Conservation (phyloP, 208 protist genomes). For the Acanthamoeba castellanii region DNA sequence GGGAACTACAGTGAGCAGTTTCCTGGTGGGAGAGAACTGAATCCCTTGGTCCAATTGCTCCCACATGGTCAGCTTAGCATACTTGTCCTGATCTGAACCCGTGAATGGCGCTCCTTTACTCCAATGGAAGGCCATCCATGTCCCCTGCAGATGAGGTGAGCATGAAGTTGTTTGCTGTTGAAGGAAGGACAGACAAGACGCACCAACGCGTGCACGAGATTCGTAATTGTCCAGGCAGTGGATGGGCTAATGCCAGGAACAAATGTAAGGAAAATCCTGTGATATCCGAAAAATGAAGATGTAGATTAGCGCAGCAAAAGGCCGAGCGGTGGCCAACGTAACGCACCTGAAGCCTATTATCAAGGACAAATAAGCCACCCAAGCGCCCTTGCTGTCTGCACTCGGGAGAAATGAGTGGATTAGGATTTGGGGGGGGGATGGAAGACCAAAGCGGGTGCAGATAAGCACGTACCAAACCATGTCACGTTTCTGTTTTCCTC, state of each 20-base stretch:
- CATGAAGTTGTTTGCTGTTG: not conserved
- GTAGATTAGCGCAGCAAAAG: not conserved
- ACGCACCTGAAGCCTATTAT: not conserved
- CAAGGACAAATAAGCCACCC: conserved; percentile 38
- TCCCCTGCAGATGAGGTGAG: conserved; percentile 14
- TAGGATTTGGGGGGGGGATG: not conserved
- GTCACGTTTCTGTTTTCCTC: conserved; percentile 66
- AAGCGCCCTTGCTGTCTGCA: conserved; percentile 47
- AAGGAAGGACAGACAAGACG: not conserved
- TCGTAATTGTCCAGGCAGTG: conserved; percentile 20
- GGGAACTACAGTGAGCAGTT: conserved; percentile 79
- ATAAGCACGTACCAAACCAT: conserved; percentile 32
- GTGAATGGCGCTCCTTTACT: conserved; percentile 39
- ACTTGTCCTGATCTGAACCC: conserved; percentile 74
- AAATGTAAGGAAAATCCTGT: conserved; percentile 26
- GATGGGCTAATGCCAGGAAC: not conserved
- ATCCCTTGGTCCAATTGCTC: conserved; percentile 80
- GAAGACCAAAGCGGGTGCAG: not conserved
- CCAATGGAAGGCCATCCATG: conserved; percentile 59
- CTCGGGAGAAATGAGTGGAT: not conserved
- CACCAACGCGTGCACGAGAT: not conserved
- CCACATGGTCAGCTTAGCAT: conserved; percentile 76
- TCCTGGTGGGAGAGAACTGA: conserved; percentile 78
- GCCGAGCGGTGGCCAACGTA: not conserved
- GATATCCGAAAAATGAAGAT: not conserved